phyloP scores from a whole-genome alignment of 768 basidiomycete species.

The Cystofilobasidium capitatum region DNA sequence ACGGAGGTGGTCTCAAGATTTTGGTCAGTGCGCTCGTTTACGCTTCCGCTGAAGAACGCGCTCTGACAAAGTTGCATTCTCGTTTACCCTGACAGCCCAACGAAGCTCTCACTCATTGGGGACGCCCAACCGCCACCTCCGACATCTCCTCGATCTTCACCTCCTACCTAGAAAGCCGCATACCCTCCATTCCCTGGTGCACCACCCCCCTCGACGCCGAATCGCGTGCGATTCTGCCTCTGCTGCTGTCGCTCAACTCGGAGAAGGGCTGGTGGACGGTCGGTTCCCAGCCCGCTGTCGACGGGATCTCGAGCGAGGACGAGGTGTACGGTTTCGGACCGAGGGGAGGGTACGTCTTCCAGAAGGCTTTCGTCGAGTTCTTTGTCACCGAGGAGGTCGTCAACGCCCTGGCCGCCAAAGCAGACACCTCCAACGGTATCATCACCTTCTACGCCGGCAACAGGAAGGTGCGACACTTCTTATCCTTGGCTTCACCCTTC shows the following conservation, averaged over 20 bases:
- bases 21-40: slow-evolving; percentile 31
- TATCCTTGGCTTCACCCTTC: no score
- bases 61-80: background rate
- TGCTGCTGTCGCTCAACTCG: slow-evolving; percentile 65
- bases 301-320: slow-evolving; percentile 66
- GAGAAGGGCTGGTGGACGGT: slow-evolving; percentile 84
- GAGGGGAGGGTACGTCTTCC: slow-evolving; percentile 82
- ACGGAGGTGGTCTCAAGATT: slow-evolving; percentile 40
- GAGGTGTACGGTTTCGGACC: slow-evolving; percentile 88
- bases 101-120: slow-evolving; percentile 64
- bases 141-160: slow-evolving; percentile 75
- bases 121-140: slow-evolving; percentile 53
- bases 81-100: slow-evolving; percentile 45
- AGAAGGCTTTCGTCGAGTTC: slow-evolving; percentile 96
- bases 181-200: slow-evolving; percentile 79
- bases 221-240: slow-evolving; percentile 65
- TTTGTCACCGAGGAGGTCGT: slow-evolving; percentile 50
- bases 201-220: slow-evolving; percentile 69
- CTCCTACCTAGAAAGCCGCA: slow-evolving; percentile 59
- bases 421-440: slow-evolving; percentile 35
- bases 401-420: slow-evolving; percentile 45
- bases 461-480: slow-evolving; percentile 48
- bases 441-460: slow-evolving; percentile 84
- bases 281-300: slow-evolving; percentile 87
- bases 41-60: background rate